phyloP scores from a whole-genome alignment of 331 rosid species.

The Pyrus hybrid region DNA sequence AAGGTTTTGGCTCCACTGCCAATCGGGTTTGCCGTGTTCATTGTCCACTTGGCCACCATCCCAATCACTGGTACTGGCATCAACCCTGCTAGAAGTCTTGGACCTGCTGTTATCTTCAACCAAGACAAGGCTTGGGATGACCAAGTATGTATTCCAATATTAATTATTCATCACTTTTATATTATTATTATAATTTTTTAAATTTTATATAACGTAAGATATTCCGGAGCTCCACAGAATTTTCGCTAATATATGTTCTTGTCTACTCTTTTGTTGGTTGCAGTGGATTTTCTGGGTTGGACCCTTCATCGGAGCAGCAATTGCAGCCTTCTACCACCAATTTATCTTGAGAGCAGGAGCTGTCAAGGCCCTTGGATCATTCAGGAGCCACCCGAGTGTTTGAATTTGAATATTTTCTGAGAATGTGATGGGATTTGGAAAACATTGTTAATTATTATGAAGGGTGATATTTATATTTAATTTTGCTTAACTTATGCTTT shows the following conservation, averaged over 20 bases:
- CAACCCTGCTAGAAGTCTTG: no score
- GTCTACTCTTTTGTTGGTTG: neutral
- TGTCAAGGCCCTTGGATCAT: conserved; percentile 77
- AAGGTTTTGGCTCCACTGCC: conserved; percentile 98
- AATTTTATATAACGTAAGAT: no score
- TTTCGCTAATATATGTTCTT: no score
- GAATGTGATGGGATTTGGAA: neutral
- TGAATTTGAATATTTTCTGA: neutral
- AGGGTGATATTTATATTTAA: neutral
- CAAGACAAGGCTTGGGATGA: conserved; percentile 58
- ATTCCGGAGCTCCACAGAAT: no score
- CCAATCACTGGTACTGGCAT: no score
- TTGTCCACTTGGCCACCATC: no score
- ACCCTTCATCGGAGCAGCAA: conserved; percentile 83
- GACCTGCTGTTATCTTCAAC: conserved; percentile 35
- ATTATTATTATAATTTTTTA: neutral
- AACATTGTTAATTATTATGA: neutral
- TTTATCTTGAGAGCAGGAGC: conserved; percentile 89
- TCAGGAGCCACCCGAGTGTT: conserved; percentile 70
- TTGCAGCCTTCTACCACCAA: conserved; percentile 94
- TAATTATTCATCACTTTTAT: neutral
- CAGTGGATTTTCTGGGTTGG: conserved; percentile 99
- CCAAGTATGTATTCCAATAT: conserved; percentile 42
- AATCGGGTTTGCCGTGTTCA: conserved; percentile 35
- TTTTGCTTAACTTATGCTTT: neutral